Evolutionary conservation across 2,329 filamentous ascomycete species (phyloP).

Genomic region (Nemania sp.): DNA sequence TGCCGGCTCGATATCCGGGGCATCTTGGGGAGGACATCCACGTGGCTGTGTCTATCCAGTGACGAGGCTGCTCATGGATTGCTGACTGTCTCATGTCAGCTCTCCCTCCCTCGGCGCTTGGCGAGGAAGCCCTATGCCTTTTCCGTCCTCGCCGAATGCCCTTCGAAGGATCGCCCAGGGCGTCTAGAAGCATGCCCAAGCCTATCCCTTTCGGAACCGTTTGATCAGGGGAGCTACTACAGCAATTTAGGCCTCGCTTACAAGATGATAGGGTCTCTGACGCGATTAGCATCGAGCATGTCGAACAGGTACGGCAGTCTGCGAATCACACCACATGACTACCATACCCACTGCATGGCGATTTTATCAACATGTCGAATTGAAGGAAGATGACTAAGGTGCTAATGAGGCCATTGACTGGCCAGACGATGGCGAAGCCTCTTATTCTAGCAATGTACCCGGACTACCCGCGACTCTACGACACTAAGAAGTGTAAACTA

Average conservation of each 20-base stretch:
- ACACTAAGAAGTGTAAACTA: background rate
- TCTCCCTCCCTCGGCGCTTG: conserved; percentile 15
- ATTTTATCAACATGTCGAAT: background rate
- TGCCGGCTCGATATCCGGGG: too few species aligned
- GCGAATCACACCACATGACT: too few species aligned
- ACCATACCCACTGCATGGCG: background rate
- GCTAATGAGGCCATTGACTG: background rate
- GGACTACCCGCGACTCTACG: background rate
- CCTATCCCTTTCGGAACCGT: background rate
- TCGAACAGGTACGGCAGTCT: conserved; percentile 1
- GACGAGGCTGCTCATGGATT: background rate
- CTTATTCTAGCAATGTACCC: background rate
- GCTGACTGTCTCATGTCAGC: conserved; percentile 22
- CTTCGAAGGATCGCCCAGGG: conserved; percentile 10
- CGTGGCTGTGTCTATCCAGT: background rate
- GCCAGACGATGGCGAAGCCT: background rate
- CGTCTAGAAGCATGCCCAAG: background rate
- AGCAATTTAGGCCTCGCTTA: background rate
- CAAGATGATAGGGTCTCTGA: conserved; percentile 1
- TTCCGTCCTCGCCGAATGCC: background rate
- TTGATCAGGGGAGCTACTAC: background rate
- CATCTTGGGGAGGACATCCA: background rate
- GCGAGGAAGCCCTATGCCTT: background rate
- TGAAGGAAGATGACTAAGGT: conserved; percentile 16
- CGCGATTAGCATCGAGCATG: conserved; percentile 2